These are phyloP conservation scores for Talaromyces marneffei DNA, from an alignment of 2,329 filamentous ascomycete genomes.

Conservation along the genomic window DNA sequence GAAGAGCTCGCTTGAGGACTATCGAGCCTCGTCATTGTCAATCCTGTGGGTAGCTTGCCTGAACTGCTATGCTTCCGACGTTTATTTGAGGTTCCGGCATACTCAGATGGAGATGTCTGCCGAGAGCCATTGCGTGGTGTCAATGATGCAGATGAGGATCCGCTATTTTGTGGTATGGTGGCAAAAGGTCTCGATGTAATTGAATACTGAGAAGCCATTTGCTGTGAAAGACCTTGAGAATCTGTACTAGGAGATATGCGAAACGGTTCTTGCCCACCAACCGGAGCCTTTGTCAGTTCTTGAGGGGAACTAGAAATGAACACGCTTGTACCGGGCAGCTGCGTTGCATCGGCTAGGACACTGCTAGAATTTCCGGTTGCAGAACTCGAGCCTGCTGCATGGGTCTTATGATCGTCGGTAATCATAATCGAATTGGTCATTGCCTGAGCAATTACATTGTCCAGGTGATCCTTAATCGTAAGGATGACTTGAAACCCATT, in stretches of 20 bases:
- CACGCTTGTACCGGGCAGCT: slow-evolving; percentile 40
- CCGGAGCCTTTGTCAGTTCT: slow-evolving; percentile 27
- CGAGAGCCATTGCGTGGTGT: slow-evolving; percentile 62
- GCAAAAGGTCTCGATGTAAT: slow-evolving; percentile 36
- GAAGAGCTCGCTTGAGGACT: slow-evolving; percentile 41
- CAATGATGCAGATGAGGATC: slow-evolving; percentile 42
- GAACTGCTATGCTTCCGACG: slow-evolving; percentile 73
- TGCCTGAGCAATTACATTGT: slow-evolving; percentile 72
- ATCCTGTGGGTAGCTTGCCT: slow-evolving; percentile 62
- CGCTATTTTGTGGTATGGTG: slow-evolving; percentile 33
- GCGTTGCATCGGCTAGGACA: slow-evolving; percentile 32
- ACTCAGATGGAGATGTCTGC: slow-evolving; percentile 63
- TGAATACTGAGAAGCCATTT: slow-evolving; percentile 42
- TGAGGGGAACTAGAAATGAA: slow-evolving; percentile 34
- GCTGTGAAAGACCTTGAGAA: slow-evolving; percentile 54
- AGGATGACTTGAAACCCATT: slow-evolving; percentile 89
- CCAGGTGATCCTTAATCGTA: slow-evolving; percentile 77
- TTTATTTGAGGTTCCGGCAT: slow-evolving; percentile 63
- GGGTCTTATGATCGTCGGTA: slow-evolving; percentile 95
- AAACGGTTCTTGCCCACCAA: slow-evolving; percentile 41
- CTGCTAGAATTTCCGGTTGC: slow-evolving; percentile 29
- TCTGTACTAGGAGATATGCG: slow-evolving; percentile 58
- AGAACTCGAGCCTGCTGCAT: slow-evolving; percentile 43
- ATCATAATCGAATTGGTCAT: slow-evolving; percentile 91
- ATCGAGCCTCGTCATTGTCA: slow-evolving; percentile 79